Percentiles rank a stretch among this genome's conserved stretches.
phyloP scores from a whole-genome alignment of 1,284 basidiomycete species.

The Xerocomus alliaceus region DNA sequence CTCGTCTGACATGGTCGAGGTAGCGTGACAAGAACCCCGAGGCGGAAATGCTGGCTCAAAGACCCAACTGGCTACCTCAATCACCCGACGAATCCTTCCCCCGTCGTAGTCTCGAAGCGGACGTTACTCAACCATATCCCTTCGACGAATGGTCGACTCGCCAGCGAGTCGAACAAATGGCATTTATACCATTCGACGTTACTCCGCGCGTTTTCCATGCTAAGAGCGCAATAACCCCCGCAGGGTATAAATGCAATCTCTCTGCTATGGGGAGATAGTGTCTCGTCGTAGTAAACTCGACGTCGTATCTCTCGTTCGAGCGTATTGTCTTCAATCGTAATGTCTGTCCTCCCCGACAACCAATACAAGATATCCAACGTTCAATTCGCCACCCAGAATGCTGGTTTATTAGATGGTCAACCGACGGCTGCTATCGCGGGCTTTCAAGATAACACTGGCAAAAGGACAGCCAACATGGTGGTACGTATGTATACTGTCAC shows the following conservation, averaged over 20 bases:
- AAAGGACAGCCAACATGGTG: constrained; percentile 2
- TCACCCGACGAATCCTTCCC: no score
- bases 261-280: background rate
- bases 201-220: no score
- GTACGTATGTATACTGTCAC: background rate
- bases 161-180: no score
- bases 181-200: no score
- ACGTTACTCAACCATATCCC: no score
- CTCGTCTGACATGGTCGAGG: constrained; percentile 25
- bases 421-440: background rate
- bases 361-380: constrained; percentile 8
- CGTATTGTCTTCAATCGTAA: background rate
- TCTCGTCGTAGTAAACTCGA: background rate
- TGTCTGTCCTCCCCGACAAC: background rate
- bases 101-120: no score
- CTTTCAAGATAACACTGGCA: constrained; percentile 2
- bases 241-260: background rate
- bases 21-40: no score
- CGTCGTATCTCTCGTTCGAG: background rate
- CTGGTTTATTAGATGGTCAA: background rate
- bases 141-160: no score
- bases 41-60: no score
- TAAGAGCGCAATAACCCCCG: no score
- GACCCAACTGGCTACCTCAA: no score
- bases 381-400: background rate